Conservation (phyloP, 2,329 filamentous ascomycete species). For the Fragosphaeria purpurea region DNA sequence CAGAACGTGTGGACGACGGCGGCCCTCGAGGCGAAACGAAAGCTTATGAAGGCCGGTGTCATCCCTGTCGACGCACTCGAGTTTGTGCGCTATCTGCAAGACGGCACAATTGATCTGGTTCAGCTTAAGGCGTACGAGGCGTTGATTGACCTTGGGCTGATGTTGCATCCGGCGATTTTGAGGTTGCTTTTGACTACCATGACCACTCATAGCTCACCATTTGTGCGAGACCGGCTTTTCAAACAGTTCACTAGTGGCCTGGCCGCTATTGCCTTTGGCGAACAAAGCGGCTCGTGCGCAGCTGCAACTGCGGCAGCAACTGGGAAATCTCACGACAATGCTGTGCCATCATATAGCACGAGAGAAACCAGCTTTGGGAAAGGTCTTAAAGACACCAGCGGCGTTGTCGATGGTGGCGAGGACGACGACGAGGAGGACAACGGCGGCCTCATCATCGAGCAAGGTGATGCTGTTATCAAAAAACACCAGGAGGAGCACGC, state of each 20-base stretch:
- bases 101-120: slow-evolving; percentile 52
- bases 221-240: slow-evolving; percentile 50
- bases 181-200: slow-evolving; percentile 47
- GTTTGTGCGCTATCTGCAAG: slow-evolving; percentile 55
- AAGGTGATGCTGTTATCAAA: slow-evolving; percentile 32
- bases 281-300: slow-evolving; percentile 41
- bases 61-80: slow-evolving; percentile 44
- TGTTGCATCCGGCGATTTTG: slow-evolving; percentile 45
- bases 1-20: slow-evolving; percentile 58
- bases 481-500: slow-evolving; percentile 35
- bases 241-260: slow-evolving; percentile 49
- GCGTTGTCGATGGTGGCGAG: slow-evolving; percentile 46
- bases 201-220: slow-evolving; percentile 54
- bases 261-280: slow-evolving; percentile 54
- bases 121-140: slow-evolving; percentile 57
- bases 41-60: slow-evolving; percentile 54
- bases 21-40: slow-evolving; percentile 50
- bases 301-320: slow-evolving; percentile 8
- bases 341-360: not conserved
- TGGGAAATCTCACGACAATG: not conserved
- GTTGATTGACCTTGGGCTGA: slow-evolving; percentile 51
- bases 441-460: slow-evolving; percentile 37
- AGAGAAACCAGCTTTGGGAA: not conserved
- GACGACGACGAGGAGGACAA: slow-evolving; percentile 23
- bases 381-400: slow-evolving; percentile 15